A percentile compares a stretch with the other conserved stretches of the same genome.
Conservation (phyloP, 805 yeast genomes). For the Cyberlindnera mississippiensis region DNA sequence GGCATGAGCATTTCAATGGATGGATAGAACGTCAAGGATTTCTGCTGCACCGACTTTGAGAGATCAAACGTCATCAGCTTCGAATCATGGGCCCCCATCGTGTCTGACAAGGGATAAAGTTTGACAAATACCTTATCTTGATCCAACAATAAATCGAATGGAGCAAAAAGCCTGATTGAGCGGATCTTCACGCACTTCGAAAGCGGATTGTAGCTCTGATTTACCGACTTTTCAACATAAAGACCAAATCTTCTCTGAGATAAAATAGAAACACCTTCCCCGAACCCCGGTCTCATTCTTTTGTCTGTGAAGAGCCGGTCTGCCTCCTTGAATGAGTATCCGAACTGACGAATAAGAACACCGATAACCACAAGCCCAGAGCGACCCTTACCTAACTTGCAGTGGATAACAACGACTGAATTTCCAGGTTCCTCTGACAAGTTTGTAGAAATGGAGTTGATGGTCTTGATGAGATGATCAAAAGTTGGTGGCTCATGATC, state of each 20-base stretch:
- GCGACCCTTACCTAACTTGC: slow-evolving; percentile 90
- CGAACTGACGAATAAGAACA: slow-evolving; percentile 52
- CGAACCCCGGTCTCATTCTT: slow-evolving; percentile 53
- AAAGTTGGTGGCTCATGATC: slow-evolving; percentile 82
- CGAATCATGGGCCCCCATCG: too few relatives aligned
- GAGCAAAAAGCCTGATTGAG: background rate
- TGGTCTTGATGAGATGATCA: slow-evolving; percentile 39
- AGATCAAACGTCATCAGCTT: too few relatives aligned
- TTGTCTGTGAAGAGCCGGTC: slow-evolving; percentile 46
- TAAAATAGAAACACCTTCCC: slow-evolving; percentile 64
- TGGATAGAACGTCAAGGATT: too few relatives aligned
- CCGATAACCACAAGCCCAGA: slow-evolving; percentile 77
- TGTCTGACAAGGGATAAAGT: too few relatives aligned
- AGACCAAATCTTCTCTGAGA: slow-evolving; percentile 66
- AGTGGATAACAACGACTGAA: slow-evolving; percentile 70
- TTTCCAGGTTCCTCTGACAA: slow-evolving; percentile 29
- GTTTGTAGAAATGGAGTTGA: slow-evolving; percentile 43
- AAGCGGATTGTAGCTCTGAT: background rate
- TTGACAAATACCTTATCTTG: too few relatives aligned
- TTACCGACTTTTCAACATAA: slow-evolving; percentile 37
- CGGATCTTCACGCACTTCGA: background rate
- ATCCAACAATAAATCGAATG: too few relatives aligned
- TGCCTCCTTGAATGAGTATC: slow-evolving; percentile 42
- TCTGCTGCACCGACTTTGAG: too few relatives aligned
- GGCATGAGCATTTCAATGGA: background rate